A percentile compares a stretch with the other conserved stretches of the same genome.
Conservation (phyloP, 805 yeast genomes). For the Zygotorulaspora sp. region DNA sequence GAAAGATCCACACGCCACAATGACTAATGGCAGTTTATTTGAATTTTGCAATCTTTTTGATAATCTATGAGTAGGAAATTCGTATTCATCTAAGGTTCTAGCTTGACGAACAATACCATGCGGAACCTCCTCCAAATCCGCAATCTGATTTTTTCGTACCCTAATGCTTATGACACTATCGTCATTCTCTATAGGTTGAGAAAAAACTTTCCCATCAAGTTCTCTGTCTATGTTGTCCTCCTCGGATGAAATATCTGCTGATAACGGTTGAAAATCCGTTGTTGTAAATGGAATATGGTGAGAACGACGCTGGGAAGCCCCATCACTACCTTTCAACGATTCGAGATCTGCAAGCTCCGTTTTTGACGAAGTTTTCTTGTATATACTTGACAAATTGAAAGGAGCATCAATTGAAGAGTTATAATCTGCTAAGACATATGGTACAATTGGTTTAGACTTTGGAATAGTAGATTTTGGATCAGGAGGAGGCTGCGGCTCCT, state of each 20-base stretch:
- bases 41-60: conserved; percentile 65
- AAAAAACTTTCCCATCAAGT: conserved; percentile 9
- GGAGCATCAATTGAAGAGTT: conserved; percentile 73
- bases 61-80: conserved; percentile 84
- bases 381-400: conserved; percentile 14
- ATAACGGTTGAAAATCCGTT: conserved; percentile 54
- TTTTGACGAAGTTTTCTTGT: conserved; percentile 4
- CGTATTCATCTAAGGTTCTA: conserved; percentile 57
- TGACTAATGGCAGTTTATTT: conserved; percentile 80
- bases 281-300: conserved; percentile 49
- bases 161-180: conserved; percentile 27
- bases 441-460: conserved; percentile 69
- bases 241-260: conserved; percentile 43
- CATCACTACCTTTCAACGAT: conserved; percentile 5
- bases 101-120: conserved; percentile 91
- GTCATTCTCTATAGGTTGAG: no score
- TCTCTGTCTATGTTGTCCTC: conserved; percentile 27
- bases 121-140: conserved; percentile 95
- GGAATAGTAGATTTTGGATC: conserved; percentile 71
- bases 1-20: conserved; percentile 97
- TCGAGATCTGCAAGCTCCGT: background rate
- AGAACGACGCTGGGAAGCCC: conserved; percentile 13
- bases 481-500: conserved; percentile 55
- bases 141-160: conserved; percentile 57
- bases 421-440: conserved; percentile 70